Evolutionary conservation across 2,329 filamentous ascomycete genomes (phyloP), one percentile per base, ranked within the genome.

Genomic region (Talaromyces sp.): DNA sequence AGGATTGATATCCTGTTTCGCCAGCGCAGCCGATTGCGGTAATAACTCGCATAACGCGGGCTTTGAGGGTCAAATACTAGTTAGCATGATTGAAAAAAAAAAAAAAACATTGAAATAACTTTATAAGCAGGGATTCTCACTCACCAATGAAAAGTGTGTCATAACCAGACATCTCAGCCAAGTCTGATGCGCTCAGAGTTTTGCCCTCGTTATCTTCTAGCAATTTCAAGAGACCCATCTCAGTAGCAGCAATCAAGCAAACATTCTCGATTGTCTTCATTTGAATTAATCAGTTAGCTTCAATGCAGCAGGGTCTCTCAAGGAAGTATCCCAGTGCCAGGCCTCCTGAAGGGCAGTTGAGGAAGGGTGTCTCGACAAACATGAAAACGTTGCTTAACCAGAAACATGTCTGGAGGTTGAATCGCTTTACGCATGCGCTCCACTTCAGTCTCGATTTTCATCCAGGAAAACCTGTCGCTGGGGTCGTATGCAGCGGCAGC

Each of bases 11-110:
- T 3, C 50, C 65, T 17, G 60, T 56, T 55, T 67, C 65, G 32
- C 60, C 56, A 27, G 60, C 63, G 1, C 63, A 57, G 4, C 63
- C 63, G 59, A 66, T 61, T 12, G 63, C 63, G 1, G 59, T 64
- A 19, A 67, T 38, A 5, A 64, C 59, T 5, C 65, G 65, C 61
- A 67, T 66, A 3, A 67, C 60, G 24, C 65, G 62, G 17, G 62
- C 63, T 57, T 32, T 12, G 31, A 32, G 10, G 11, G 14, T 32
- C 2, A 12, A 19, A 61, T 19, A 27, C 5, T n/a, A 10, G 46
- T 56, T 12, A 48, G 12, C 57, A 46, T 32, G 4, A 10, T 27
- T 26, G 26, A 26, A n/a, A n/a, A n/a, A n/a, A n/a, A n/a, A n/a
- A n/a, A n/a, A n/a, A n/a, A n/a, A 26, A 3, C 26, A 5, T 27